Conservation (phyloP, 2,329 filamentous ascomycete species). For the Phialophora chinensis region DNA sequence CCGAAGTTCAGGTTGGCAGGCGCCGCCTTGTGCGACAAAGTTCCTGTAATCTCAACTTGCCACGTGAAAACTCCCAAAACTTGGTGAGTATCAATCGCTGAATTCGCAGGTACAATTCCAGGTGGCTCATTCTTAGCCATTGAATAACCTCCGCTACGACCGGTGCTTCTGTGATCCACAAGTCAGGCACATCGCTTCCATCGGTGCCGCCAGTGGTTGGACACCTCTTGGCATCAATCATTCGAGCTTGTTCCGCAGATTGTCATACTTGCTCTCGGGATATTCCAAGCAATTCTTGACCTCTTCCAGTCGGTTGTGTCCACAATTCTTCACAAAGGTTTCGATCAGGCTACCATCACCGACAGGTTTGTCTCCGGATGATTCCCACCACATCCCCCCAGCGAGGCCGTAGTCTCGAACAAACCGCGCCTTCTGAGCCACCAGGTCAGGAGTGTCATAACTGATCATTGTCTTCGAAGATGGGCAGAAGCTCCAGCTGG, state of each 20-base stretch:
- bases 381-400: constrained; percentile 98
- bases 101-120: neutral
- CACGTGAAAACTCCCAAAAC: too few relatives aligned
- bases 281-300: constrained; percentile 57
- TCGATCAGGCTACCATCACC: constrained; percentile 70
- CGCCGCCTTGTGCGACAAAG: neutral
- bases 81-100: neutral
- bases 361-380: constrained; percentile 71
- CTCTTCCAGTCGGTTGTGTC: constrained; percentile 50
- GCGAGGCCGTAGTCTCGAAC: constrained; percentile 72
- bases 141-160: neutral
- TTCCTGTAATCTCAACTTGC: neutral
- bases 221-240: constrained; percentile 10
- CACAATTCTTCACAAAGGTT: constrained; percentile 52
- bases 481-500: constrained; percentile 78
- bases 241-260: constrained; percentile 54
- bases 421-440: constrained; percentile 72
- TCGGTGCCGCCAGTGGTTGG: neutral
- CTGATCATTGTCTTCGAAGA: constrained; percentile 70
- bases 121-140: neutral
- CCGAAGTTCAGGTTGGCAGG: neutral
- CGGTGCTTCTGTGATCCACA: neutral
- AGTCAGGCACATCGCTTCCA: neutral
- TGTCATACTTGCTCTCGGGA: constrained; percentile 61
- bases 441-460: constrained; percentile 76